Base-by-base conservation (phyloP, 2,329 filamentous ascomycete species). In the Hypoxylon sp. region DNA sequence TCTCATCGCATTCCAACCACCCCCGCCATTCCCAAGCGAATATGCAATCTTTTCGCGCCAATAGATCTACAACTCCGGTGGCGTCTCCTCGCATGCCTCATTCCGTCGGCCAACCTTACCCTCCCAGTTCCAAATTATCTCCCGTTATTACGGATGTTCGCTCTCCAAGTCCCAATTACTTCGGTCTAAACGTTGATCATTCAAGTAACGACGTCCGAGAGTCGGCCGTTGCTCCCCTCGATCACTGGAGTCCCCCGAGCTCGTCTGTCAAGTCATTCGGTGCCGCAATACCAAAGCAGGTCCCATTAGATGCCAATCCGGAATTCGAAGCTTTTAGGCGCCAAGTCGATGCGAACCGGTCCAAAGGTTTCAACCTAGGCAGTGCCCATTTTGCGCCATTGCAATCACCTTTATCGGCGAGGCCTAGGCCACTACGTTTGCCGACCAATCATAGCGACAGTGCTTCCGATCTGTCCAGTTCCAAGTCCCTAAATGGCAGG, bases 321-420 rank as follows among this genome's bases (percentile, higher is more conserved):
- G 91, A 94, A n/a, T 95, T 92, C 70, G 93, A 95, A 77, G 91
- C 91, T 2, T 95, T 97, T 77, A 86, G 86, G 73, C 88, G 86
- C 70, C 91, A 94, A 75, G 87, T 89, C n/a, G 92, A 94, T 75
- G 84, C 87, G 37, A 90, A 90, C 72, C 81, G 82, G 47, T 80
- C 82, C 53, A 83, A 79, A 51, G 80, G 80, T 42, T 88, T 88
- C 72, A 83, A 78, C 35, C 78, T 91, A 8, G 80, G 82, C 63
- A 78, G 81, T 50, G 73, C 83, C 1, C 82, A 86, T 65, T 85
- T 87, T 67, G 78, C 80, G 24, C 80, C 80, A 26, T 76, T 73
- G 11, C 75, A 74, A 9, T 72, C 76, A 6, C 63, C 73, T 26
- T 61, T 74, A 26, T 70, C 75, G 11, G 68, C 76, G 31, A 81